Conservation (phyloP, 257 asterid genomes). For the Thymus mandschuricus region DNA sequence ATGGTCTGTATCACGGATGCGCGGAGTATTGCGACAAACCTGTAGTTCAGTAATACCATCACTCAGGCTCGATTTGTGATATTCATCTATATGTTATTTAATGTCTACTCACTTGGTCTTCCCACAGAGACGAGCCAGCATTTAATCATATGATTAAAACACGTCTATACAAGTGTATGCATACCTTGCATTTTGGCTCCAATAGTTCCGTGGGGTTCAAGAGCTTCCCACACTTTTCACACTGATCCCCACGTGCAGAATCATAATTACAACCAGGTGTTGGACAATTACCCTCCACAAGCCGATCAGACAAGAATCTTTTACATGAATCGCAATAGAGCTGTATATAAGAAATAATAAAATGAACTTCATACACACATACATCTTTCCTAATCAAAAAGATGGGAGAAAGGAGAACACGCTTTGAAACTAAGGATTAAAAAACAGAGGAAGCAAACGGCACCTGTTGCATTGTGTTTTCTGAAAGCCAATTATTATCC, state of each 20-base stretch:
- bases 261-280: conserved; percentile 78
- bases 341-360: conserved; percentile 43
- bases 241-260: conserved; percentile 96
- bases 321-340: conserved; percentile 74
- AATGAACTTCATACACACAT: conserved; percentile 10
- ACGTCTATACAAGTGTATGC: conserved; percentile 19
- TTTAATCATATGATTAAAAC: neutral
- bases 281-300: conserved; percentile 88
- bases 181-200: conserved; percentile 92
- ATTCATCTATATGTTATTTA: conserved; percentile 18
- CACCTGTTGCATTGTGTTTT: conserved; percentile 88
- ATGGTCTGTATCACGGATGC: conserved; percentile 73
- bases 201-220: conserved; percentile 86
- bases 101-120: neutral
- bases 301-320: conserved; percentile 87
- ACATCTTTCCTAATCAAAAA: neutral
- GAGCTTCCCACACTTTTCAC: conserved; percentile 87
- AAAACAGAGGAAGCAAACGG: neutral
- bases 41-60: conserved; percentile 36
- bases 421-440: conserved; percentile 4
- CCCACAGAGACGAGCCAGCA: conserved; percentile 9
- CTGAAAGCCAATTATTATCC: conserved; percentile 77
- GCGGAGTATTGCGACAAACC: conserved; percentile 76
- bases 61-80: conserved; percentile 12
- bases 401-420: neutral